These are phyloP conservation scores for Odonthalia washingtoniensis DNA, from an alignment of 31 red algal genomes.

Conservation along the genomic window DNA sequence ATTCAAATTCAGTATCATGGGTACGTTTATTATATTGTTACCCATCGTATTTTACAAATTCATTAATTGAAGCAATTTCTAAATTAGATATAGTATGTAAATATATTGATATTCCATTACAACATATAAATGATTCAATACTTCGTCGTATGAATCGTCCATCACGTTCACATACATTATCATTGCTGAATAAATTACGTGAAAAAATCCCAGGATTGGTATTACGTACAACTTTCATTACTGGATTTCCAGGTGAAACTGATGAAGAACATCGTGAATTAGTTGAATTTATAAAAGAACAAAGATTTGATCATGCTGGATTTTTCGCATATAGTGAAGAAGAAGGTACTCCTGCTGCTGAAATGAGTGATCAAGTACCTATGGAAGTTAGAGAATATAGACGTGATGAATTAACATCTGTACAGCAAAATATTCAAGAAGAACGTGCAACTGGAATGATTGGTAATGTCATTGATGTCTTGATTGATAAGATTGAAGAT, in stretches of 20 bases:
- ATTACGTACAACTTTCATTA: constrained; percentile 91
- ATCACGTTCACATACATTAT: constrained; percentile 41
- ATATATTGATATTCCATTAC: constrained; percentile 98
- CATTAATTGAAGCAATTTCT: constrained; percentile 85
- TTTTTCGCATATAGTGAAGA: constrained; percentile 88
- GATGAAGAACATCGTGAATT: constrained; percentile 84
- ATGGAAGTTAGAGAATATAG: constrained; percentile 60
- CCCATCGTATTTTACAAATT: constrained; percentile 90
- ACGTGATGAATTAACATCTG: constrained; percentile 75
- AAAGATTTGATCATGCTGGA: constrained; percentile 77
- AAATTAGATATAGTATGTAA: constrained; percentile 74
- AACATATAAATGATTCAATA: constrained; percentile 84
- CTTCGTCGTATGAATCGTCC: constrained; percentile 89
- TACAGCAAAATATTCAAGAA: constrained; percentile 90
- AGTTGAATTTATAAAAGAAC: constrained; percentile 63
- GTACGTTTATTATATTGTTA: constrained; percentile 93
- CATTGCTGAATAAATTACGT: constrained; percentile 65
- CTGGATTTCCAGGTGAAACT: constrained; percentile 94
- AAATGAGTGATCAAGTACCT: constrained; percentile 56
- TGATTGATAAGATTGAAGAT: constrained; percentile 83
- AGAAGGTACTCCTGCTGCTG: constrained; percentile 80
- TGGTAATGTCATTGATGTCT: constrained; percentile 69
- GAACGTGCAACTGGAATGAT: constrained; percentile 68
- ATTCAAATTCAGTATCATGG: constrained; percentile 62
- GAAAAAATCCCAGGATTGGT: constrained; percentile 70